Conservation (phyloP, 1,139 yeast genomes). For the Pichia sp. region DNA sequence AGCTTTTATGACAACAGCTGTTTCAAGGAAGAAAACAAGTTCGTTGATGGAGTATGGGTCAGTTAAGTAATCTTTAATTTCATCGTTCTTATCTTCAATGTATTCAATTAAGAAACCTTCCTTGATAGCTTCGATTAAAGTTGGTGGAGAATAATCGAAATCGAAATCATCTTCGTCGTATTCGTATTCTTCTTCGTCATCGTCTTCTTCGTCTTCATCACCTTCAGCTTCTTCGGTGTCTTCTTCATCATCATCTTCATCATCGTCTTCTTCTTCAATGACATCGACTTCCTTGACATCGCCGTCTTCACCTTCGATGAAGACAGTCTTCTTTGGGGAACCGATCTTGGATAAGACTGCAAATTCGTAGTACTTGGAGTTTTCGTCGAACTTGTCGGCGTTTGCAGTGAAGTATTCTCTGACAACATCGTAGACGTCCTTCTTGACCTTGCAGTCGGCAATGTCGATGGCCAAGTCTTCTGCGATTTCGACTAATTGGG, state of each 20-base stretch:
- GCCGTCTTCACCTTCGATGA: constrained; percentile 13
- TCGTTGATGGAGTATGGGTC: constrained; percentile 48
- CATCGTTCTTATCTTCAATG: constrained; percentile 38
- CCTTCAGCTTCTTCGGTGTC: constrained; percentile 17
- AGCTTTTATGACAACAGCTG: constrained; percentile 36
- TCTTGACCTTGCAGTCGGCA: constrained; percentile 26
- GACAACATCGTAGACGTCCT: constrained; percentile 26
- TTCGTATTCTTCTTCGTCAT: constrained; percentile 13
- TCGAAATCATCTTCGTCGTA: constrained; percentile 15
- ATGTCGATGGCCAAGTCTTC: constrained; percentile 28
- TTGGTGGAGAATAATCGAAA: constrained; percentile 12
- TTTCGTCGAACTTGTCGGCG: constrained; percentile 20
- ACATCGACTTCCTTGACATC: constrained; percentile 13
- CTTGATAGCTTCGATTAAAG: constrained; percentile 24
- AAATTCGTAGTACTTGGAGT: constrained; percentile 27
- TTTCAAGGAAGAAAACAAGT: constrained; percentile 41
- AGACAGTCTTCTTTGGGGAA: constrained; percentile 15
- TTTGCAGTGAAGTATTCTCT: constrained; percentile 22
- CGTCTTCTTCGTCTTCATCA: constrained; percentile 16
- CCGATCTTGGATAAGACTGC: constrained; percentile 21
- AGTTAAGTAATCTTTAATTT: constrained; percentile 49
- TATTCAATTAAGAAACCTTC: constrained; percentile 39
- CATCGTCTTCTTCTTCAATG: neutral
- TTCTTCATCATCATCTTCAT: constrained; percentile 11
- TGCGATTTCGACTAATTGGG: constrained; percentile 32